Evolutionary conservation across 225 moss, liverwort and hornwort species (phyloP).

Genomic region (Rhytidiadelphus loreus): DNA sequence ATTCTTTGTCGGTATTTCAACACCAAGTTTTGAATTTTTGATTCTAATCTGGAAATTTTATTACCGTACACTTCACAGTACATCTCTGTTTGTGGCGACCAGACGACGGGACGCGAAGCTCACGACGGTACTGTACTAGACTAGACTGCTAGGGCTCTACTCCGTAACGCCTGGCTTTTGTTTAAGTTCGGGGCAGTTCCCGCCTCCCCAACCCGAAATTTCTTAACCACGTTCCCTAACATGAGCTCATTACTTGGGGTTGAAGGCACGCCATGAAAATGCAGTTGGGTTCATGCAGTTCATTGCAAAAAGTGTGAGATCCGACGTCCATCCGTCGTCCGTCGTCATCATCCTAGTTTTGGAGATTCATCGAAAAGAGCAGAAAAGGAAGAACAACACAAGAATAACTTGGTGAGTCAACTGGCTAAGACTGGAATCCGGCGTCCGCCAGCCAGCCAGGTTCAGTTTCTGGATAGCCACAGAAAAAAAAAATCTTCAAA

Average conservation of each 20-base stretch:
- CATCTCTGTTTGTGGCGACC: not conserved
- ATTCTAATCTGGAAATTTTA: not conserved
- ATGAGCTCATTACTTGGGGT: not conserved
- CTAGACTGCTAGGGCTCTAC: not conserved
- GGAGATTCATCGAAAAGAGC: not conserved
- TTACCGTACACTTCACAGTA: not conserved
- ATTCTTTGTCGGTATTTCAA: not conserved
- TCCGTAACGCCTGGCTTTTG: not conserved
- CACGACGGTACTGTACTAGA: too few relatives aligned
- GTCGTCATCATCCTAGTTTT: not conserved
- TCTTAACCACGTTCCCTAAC: not conserved
- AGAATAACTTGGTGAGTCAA: not conserved
- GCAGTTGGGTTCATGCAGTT: not conserved
- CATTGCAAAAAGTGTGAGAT: not conserved
- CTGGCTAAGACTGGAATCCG: not conserved
- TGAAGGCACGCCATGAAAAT: not conserved
- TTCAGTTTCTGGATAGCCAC: not conserved
- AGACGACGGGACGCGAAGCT: not conserved
- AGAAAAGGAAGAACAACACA: not conserved
- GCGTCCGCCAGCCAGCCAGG: too few relatives aligned
- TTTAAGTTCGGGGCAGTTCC: not conserved
- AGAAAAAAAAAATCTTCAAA: not conserved
- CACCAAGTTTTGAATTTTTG: not conserved
- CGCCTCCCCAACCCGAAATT: not conserved
- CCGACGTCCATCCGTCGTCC: too few relatives aligned